Evolutionary conservation across 2,329 filamentous ascomycete species (phyloP), one percentile per base, ranked within the genome.

Genomic region (Alternaria brassicae): DNA sequence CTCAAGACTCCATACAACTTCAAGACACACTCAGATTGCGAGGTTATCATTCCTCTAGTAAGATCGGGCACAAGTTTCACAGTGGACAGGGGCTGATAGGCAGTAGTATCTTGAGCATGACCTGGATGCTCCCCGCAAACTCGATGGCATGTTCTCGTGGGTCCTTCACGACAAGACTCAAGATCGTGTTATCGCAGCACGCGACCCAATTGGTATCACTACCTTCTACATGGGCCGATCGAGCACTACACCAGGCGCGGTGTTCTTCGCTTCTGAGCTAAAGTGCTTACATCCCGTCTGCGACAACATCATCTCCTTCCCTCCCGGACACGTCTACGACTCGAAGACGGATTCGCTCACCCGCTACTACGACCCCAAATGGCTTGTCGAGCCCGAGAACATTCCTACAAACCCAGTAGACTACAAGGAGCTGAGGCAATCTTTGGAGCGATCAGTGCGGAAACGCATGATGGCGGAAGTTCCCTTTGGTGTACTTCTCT

Each of bases 121-220:
- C 74, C 85, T 96, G 70, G 93, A 98, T 75, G 92, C 94, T 58
- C 93, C 95, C 63, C 95, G 94, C 81, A 85, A 92, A 80, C 88
- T 99, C 69, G 95, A 99, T 79, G 95, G 95, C 83, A 99, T 99
- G 95, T 99, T 99, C 86, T 97, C 94, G 15, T 99, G 96, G 83
- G 93, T 99, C 56, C 87, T 99, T 53, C 97, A 97, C 81, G 95
- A 99, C 84, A 97, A 96, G 86, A 89, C 88, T 69, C 88, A 93
- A 79, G 91, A 99, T 84, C 90, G 95, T 69, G 91, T 93, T 63
- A 88, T 99, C 75, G 95, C 95, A 58, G 95, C 95, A 56, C 89
- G 95, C 77, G 95, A 99, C 79, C 95, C 95, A 34, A 97, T 99
- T 73, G 95, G 95, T 72, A 89, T 99, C 79, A 98, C 93, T 68